Evolutionary conservation across 345 rosid genomes (phyloP).

Genomic region (Chamaenerion angustifolium): DNA sequence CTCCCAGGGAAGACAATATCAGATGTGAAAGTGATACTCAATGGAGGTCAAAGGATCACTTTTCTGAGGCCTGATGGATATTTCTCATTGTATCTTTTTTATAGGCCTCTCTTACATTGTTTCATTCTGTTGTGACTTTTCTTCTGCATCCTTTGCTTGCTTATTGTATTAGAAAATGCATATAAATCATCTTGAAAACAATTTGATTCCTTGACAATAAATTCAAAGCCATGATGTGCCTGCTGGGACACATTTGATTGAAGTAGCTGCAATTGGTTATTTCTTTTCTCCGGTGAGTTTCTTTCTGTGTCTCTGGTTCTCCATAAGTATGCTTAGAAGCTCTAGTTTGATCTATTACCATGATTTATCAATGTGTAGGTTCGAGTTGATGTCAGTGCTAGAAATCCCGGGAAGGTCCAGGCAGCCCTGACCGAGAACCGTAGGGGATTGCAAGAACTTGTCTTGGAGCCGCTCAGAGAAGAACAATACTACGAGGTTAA

Average conservation of each 20-base stretch:
- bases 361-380: slow-evolving; percentile 34
- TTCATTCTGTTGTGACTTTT: too few relatives aligned
- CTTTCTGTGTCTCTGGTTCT: slow-evolving; percentile 6
- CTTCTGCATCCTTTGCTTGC: too few relatives aligned
- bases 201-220: slow-evolving; percentile 32
- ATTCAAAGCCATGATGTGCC: slow-evolving; percentile 61
- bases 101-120: background rate
- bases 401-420: slow-evolving; percentile 87
- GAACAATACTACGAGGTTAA: slow-evolving; percentile 87
- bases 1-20: slow-evolving; percentile 44
- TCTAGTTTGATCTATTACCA: background rate
- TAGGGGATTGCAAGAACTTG: slow-evolving; percentile 69
- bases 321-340: background rate
- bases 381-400: slow-evolving; percentile 93
- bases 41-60: slow-evolving; percentile 65
- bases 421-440: slow-evolving; percentile 91
- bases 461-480: slow-evolving; percentile 65
- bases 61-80: slow-evolving; percentile 93
- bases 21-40: slow-evolving; percentile 63
- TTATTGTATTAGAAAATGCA: too few relatives aligned
- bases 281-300: slow-evolving; percentile 85
- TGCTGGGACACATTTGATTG: slow-evolving; percentile 94
- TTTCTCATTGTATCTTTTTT: slow-evolving; percentile 72
- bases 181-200: background rate
- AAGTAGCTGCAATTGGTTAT: slow-evolving; percentile 73